These are phyloP conservation scores for Talaromyces sp. DNA, from an alignment of 2,329 filamentous ascomycete species.

Conservation along the genomic window DNA sequence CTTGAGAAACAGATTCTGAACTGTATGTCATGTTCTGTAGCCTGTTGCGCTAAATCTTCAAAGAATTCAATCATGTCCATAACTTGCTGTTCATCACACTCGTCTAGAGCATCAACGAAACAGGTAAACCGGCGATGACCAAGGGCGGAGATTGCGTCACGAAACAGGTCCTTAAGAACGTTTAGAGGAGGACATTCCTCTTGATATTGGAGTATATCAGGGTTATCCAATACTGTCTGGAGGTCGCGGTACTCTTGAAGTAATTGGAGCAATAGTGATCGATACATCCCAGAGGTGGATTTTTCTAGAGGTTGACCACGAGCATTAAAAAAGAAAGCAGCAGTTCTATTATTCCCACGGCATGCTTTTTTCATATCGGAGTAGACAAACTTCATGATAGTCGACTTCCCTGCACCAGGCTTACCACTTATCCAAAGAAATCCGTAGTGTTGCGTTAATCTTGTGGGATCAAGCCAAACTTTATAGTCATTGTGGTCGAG, in stretches of 20 bases:
- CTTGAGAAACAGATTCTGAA: slow-evolving; percentile 42
- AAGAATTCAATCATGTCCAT: slow-evolving; percentile 38
- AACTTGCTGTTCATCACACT: slow-evolving; percentile 41
- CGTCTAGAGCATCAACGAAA: slow-evolving; percentile 48
- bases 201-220: slow-evolving; percentile 18
- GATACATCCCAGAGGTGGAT: slow-evolving; percentile 27
- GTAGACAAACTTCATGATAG: slow-evolving; percentile 33
- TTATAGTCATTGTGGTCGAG: slow-evolving; percentile 6
- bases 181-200: slow-evolving; percentile 26
- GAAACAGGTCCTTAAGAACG: slow-evolving; percentile 22
- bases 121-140: slow-evolving; percentile 24
- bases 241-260: slow-evolving; percentile 24
- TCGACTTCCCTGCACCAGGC: slow-evolving; percentile 36
- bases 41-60: slow-evolving; percentile 28
- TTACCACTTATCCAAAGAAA: slow-evolving; percentile 42
- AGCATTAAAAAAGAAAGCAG: slow-evolving; percentile 35
- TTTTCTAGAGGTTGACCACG: slow-evolving; percentile 25
- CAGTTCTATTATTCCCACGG: slow-evolving; percentile 7
- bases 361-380: slow-evolving; percentile 7
- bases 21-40: slow-evolving; percentile 9
- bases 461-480: slow-evolving; percentile 35
- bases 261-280: slow-evolving; percentile 28
- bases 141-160: slow-evolving; percentile 18
- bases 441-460: slow-evolving; percentile 24
- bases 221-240: slow-evolving; percentile 14